Conservation (phyloP, 148 eudicot species). For the Rheum nobile region DNA sequence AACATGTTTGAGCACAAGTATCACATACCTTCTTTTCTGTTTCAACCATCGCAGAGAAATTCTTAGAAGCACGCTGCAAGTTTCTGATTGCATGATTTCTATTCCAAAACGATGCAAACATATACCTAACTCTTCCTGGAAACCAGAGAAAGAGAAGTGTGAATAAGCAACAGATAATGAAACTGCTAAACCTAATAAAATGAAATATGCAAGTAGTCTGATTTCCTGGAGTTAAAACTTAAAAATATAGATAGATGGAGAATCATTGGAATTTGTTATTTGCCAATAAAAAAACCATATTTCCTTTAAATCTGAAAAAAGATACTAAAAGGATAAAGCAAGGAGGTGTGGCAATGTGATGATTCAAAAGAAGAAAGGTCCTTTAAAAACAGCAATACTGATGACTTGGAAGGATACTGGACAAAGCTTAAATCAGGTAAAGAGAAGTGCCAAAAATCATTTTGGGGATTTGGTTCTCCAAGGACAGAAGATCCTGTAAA, state of each 20-base stretch:
- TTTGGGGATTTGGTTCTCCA: not conserved
- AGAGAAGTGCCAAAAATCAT: not conserved
- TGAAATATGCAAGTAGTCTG: not conserved
- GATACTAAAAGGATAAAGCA: not conserved
- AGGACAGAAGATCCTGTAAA: too few relatives aligned
- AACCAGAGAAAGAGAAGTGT: not conserved
- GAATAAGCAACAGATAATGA: not conserved
- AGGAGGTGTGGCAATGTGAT: too few relatives aligned
- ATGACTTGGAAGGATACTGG: not conserved
- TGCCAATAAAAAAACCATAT: not conserved
- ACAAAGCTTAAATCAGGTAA: not conserved
- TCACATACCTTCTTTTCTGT: slow-evolving; percentile 79
- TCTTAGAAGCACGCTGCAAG: slow-evolving; percentile 58
- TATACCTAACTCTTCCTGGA: slow-evolving; percentile 94
- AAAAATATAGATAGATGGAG: not conserved
- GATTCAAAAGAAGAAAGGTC: not conserved
- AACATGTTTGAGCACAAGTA: not conserved
- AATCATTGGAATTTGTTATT: not conserved
- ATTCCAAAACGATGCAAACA: slow-evolving; percentile 97
- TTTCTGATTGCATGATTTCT: slow-evolving; percentile 66
- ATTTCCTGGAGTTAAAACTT: not conserved
- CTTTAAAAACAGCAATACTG: not conserved
- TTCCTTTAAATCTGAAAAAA: not conserved
- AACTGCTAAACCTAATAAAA: not conserved
- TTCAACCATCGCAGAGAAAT: slow-evolving; percentile 58